Base-by-base conservation (phyloP, 2,329 filamentous ascomycete species). In the Alternaria brassicae region DNA sequence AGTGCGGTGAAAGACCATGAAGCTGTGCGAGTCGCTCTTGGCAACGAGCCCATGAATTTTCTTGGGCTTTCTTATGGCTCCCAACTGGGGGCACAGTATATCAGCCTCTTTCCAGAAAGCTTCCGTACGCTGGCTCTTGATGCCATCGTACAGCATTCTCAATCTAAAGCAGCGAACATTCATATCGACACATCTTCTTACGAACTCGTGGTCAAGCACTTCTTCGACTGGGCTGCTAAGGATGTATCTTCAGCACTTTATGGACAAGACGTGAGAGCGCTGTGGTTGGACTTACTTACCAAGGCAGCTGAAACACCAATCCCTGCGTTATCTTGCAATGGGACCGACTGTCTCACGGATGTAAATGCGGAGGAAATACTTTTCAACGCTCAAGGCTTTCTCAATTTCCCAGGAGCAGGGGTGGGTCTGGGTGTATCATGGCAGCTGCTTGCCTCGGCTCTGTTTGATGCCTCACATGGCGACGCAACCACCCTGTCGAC, bases 11-110 rank as follows among this genome's bases (percentile, higher is more conserved):
- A 75, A 49, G 78, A 80, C 51, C 67, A 78, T 25, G 77, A 79
- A 40, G 73, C 75, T 17, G 65, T 79, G 4, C 75, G 28, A 52
- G 77, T 40, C 54, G 72, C 44, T 3, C 65, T 81, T 4, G 70
- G 73, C 3, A 72, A 75, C 12, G 72, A 76, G n/a, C 55, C 75
- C 73, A 53, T 81, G 34, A 79, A 77, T 55, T 81, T 71, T 39
- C 56, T 82, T 1, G 82, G 81, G 6, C 62, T 79, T 13, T 82
- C 80, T 2, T 83, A 84, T 64, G 81, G 81, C 6, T 79, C 79
- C 1, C 77, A 80, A 61, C 70, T 83, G 15, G 81, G 79, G 21
- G 72, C 74, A 7, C 74, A 77, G 37, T 83, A 83, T 61, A 81
- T 81, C 1, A 70, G 78, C 57, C 71, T 82, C 2, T 84, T 77